Percentiles rank a stretch among this genome's conserved stretches.
Conservation (phyloP, 106 monocot species). For the Hemerocallis citrina region DNA sequence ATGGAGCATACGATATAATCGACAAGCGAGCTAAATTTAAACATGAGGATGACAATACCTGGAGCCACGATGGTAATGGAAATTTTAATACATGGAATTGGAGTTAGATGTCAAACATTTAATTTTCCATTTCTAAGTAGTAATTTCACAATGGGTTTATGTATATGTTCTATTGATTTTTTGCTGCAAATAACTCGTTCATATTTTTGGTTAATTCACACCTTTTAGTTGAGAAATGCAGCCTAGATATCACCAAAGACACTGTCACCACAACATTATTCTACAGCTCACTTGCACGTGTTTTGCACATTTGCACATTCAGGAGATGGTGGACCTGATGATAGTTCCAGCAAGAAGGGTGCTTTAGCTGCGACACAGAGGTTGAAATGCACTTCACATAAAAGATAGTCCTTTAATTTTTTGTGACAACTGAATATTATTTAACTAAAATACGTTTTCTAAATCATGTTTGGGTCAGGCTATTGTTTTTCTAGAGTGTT, state of each 20-base stretch:
- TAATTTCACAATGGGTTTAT: not conserved
- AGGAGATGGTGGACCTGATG: constrained; percentile 69
- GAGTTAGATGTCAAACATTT: constrained; percentile 1
- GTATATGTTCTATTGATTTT: not conserved
- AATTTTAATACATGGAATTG: not conserved
- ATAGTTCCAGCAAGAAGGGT: constrained; percentile 41
- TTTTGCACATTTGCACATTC: constrained; percentile 52
- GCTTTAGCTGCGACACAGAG: constrained; percentile 41
- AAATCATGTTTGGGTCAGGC: not conserved
- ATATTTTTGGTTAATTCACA: not conserved
- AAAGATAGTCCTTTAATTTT: constrained; percentile 4
- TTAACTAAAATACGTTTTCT: constrained; percentile 2
- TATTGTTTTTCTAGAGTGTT: not conserved
- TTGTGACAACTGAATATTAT: not conserved
- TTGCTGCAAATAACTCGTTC: not conserved
- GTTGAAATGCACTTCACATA: constrained; percentile 53
- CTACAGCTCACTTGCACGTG: constrained; percentile 51
- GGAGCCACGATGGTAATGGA: constrained; percentile 46
- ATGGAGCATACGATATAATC: constrained; percentile 49
- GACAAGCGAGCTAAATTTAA: constrained; percentile 50
- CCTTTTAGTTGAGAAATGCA: constrained; percentile 11
- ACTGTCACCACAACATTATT: constrained; percentile 22
- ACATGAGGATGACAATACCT: constrained; percentile 21
- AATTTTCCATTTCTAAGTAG: not conserved
- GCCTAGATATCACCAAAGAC: constrained; percentile 16